Conservation (phyloP, 495 filamentous ascomycete genomes). For the Parachaetomium inaequale region DNA sequence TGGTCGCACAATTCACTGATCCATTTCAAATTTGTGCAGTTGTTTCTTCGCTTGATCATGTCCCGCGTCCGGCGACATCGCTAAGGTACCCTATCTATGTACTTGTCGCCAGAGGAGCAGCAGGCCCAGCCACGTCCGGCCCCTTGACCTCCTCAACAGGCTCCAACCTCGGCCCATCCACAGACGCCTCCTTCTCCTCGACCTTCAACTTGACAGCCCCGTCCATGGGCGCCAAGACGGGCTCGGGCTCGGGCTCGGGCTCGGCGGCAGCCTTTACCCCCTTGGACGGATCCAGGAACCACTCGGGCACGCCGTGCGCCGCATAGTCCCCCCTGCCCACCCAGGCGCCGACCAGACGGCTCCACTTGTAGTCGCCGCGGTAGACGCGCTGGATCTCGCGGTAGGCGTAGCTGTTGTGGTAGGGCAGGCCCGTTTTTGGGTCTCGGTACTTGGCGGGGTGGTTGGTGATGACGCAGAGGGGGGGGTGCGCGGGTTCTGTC, state of each 20-base stretch:
- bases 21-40: too few species aligned
- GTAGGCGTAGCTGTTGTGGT: conserved; percentile 70
- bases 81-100: background rate
- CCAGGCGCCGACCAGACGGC: conserved; percentile 69
- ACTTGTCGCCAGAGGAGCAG: background rate
- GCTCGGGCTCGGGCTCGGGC: background rate
- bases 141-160: background rate
- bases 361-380: conserved; percentile 68
- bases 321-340: conserved; percentile 58
- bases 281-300: conserved; percentile 54
- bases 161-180: background rate
- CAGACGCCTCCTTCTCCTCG: background rate
- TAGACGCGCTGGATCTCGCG: conserved; percentile 64
- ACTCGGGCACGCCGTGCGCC: conserved; percentile 63
- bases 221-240: conserved; percentile 2
- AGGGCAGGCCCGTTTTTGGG: conserved; percentile 71
- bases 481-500: conserved; percentile 44
- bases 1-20: too few species aligned
- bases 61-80: too few species aligned
- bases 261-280: background rate
- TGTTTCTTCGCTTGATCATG: too few species aligned
- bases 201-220: conserved; percentile 4
- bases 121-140: background rate
- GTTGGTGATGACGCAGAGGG: conserved; percentile 75
- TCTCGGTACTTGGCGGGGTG: conserved; percentile 74